Conservation (phyloP, 2,329 filamentous ascomycete species). For the Colletotrichum nymphaeae region DNA sequence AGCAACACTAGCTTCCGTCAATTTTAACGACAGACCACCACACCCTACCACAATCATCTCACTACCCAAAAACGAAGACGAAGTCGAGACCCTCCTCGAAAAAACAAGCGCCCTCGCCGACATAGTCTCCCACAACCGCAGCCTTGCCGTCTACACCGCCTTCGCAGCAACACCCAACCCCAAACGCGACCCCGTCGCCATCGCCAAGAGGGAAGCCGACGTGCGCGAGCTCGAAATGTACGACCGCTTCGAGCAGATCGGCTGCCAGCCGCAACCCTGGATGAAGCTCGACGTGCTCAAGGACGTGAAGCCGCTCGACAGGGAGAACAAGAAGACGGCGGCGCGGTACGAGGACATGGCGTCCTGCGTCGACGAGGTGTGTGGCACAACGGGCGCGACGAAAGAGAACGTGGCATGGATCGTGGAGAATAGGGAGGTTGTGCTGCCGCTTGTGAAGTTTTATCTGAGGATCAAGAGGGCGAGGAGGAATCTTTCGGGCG, state of each 20-base stretch:
- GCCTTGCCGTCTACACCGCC: slow-evolving; percentile 5
- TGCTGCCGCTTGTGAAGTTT: slow-evolving; percentile 9
- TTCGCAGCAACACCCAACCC: slow-evolving; percentile 1
- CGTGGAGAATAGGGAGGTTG: background rate
- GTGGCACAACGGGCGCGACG: background rate
- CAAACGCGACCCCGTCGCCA: background rate
- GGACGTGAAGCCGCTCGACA: background rate
- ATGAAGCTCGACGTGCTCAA: background rate
- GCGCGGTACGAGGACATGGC: slow-evolving; percentile 13
- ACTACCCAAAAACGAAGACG: background rate
- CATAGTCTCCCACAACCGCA: background rate
- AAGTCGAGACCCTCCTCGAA: background rate
- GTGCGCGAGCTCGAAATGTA: background rate
- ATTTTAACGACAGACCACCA: background rate
- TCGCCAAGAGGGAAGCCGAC: background rate
- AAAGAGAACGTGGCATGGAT: slow-evolving; percentile 13
- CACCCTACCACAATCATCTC: background rate
- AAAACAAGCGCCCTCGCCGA: background rate
- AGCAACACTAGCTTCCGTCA: background rate
- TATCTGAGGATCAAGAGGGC: background rate
- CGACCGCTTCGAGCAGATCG: background rate
- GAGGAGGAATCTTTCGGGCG: background rate
- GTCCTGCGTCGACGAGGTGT: slow-evolving; percentile 7
- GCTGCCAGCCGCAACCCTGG: background rate
- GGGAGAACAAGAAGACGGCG: background rate